These are phyloP conservation scores for Cordyceps pruinosa DNA, from an alignment of 2,329 filamentous ascomycete species.

Conservation along the genomic window DNA sequence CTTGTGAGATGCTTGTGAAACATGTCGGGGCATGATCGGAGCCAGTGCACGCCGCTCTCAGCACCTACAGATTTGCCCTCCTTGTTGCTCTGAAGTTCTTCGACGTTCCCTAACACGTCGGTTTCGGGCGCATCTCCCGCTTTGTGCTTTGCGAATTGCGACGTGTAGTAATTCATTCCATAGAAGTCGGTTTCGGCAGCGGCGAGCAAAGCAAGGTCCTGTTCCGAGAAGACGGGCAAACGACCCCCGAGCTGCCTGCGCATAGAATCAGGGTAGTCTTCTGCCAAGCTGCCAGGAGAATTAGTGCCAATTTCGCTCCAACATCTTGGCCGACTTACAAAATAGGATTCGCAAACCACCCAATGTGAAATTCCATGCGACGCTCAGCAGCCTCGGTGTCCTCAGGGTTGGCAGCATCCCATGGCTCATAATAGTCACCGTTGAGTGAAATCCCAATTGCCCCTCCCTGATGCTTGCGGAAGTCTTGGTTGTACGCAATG, in stretches of 20 bases:
- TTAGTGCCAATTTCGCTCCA: not conserved
- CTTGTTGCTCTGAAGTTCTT: constrained; percentile 26
- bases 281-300: constrained; percentile 16
- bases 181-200: constrained; percentile 28
- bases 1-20: constrained; percentile 25
- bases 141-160: constrained; percentile 27
- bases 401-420: constrained; percentile 19
- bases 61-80: constrained; percentile 24
- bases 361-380: constrained; percentile 31
- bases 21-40: constrained; percentile 24
- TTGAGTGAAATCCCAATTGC: constrained; percentile 30
- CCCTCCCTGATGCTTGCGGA: constrained; percentile 23
- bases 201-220: constrained; percentile 21
- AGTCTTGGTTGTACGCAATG: constrained; percentile 27
- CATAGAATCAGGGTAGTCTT: constrained; percentile 32
- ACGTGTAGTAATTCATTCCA: constrained; percentile 36
- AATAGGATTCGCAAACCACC: constrained; percentile 34
- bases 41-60: constrained; percentile 28
- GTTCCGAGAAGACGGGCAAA: constrained; percentile 23
- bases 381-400: constrained; percentile 28
- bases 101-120: constrained; percentile 29
- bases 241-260: constrained; percentile 26
- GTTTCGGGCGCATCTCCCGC: constrained; percentile 19
- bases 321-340: constrained; percentile 21
- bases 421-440: constrained; percentile 33